Conservation (phyloP, 192 early-diverging fungal genomes). For the Entomortierella parvispora region DNA sequence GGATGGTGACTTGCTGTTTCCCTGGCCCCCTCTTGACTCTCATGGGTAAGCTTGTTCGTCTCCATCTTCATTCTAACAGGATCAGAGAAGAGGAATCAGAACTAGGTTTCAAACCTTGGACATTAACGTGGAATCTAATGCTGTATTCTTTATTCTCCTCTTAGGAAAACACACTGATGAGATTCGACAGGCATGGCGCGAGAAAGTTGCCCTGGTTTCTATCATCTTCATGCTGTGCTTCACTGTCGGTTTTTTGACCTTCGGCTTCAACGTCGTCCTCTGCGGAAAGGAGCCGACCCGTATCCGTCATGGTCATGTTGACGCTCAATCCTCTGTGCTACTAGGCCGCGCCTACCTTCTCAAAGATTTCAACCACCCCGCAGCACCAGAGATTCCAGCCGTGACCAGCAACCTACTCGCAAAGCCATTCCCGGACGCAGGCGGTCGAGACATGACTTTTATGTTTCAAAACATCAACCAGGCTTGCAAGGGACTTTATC, state of each 20-base stretch:
- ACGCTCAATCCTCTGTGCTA: constrained; percentile 65
- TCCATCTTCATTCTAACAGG: background rate
- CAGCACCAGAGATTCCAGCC: constrained; percentile 40
- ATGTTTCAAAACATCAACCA: constrained; percentile 82
- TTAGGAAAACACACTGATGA: constrained; percentile 33
- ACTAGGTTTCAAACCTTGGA: background rate
- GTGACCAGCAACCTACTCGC: constrained; percentile 60
- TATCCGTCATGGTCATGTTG: constrained; percentile 61
- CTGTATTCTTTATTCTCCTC: background rate
- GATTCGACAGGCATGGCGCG: constrained; percentile 87
- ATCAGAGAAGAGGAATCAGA: background rate
- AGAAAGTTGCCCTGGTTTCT: constrained; percentile 88
- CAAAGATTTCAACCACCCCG: constrained; percentile 63
- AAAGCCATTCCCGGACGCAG: constrained; percentile 64
- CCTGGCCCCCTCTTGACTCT: constrained; percentile 58
- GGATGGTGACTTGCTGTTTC: constrained; percentile 66
- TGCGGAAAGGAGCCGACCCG: constrained; percentile 60
- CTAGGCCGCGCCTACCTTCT: constrained; percentile 73
- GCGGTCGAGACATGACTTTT: constrained; percentile 78
- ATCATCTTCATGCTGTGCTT: constrained; percentile 82
- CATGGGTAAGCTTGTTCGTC: constrained; percentile 14
- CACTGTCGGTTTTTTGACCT: constrained; percentile 83
- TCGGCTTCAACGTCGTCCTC: constrained; percentile 80
- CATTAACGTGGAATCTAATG: background rate
- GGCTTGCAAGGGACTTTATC: constrained; percentile 70